These are phyloP conservation scores for Thielaviopsis populi DNA, from an alignment of 2,329 filamentous ascomycete genomes.

Conservation along the genomic window DNA sequence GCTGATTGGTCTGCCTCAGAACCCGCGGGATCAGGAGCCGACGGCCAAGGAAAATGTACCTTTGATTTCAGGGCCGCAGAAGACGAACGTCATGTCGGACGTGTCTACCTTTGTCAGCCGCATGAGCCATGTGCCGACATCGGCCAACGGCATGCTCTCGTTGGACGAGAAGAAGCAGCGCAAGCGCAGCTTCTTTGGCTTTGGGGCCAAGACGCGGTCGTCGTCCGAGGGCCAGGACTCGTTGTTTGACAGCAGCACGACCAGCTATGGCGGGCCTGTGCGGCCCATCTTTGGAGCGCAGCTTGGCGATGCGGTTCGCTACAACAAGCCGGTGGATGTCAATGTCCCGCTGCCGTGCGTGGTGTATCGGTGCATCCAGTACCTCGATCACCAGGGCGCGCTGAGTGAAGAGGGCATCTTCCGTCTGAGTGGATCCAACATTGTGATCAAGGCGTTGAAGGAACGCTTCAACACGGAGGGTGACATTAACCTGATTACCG, in stretches of 20 bases:
- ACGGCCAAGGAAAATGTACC: conserved; percentile 25
- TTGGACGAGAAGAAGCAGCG: conserved; percentile 63
- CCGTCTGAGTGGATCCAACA: conserved; percentile 88
- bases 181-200: conserved; percentile 65
- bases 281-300: conserved; percentile 73
- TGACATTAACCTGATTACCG: conserved; percentile 72
- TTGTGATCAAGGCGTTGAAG: conserved; percentile 77
- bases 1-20: conserved; percentile 24
- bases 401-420: conserved; percentile 88
- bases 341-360: conserved; percentile 73
- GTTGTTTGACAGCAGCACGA: conserved; percentile 33
- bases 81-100: conserved; percentile 72
- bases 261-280: conserved; percentile 38
- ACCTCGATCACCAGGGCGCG: conserved; percentile 69
- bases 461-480: conserved; percentile 90
- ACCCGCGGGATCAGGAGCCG: conserved; percentile 21
- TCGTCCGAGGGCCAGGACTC: conserved; percentile 45
- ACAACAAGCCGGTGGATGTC: conserved; percentile 57
- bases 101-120: conserved; percentile 76
- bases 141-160: conserved; percentile 20
- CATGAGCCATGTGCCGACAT: conserved; percentile 21
- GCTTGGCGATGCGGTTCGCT: conserved; percentile 72
- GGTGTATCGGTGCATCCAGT: conserved; percentile 90
- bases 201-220: conserved; percentile 44
- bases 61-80: conserved; percentile 67